Evolutionary conservation across 116 monocot genomes (phyloP).

Genomic region (Zostera marina): DNA sequence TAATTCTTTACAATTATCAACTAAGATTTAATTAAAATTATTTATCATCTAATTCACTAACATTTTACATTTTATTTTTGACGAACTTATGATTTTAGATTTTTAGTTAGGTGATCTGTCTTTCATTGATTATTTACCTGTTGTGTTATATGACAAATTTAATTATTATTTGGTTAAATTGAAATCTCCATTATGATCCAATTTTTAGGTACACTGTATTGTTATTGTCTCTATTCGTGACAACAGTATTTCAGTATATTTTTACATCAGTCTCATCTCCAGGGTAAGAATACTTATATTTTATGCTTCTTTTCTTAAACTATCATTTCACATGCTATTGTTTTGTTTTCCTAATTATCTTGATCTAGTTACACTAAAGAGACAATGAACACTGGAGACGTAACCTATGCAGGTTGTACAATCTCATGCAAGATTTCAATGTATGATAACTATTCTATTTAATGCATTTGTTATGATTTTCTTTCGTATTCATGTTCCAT

Average conservation of each 20-base stretch:
- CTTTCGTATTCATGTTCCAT: not conserved
- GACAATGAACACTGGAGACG: constrained; percentile 39
- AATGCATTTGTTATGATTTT: not conserved
- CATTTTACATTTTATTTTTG: not conserved
- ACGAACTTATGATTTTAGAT: not conserved
- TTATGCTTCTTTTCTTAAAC: not conserved
- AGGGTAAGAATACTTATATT: constrained; percentile 35
- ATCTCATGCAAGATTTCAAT: constrained; percentile 26
- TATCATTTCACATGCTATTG: not conserved
- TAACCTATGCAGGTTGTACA: constrained; percentile 21
- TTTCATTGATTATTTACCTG: not conserved
- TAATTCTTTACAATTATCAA: too few species aligned
- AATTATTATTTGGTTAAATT: not conserved
- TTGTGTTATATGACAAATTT: not conserved
- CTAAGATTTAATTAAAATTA: too few species aligned
- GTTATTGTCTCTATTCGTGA: constrained; percentile 42
- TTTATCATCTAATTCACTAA: too few species aligned
- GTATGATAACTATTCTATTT: constrained; percentile 23
- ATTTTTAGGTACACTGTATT: constrained; percentile 44
- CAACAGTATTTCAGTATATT: constrained; percentile 62
- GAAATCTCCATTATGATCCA: not conserved
- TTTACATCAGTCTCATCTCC: constrained; percentile 68
- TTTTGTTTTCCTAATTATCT: too few species aligned
- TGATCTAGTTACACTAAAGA: constrained; percentile 82
- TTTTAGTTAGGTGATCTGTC: not conserved